Conservation (phyloP, 2,329 filamentous ascomycete genomes). For the Pestalotiopsis sp. region DNA sequence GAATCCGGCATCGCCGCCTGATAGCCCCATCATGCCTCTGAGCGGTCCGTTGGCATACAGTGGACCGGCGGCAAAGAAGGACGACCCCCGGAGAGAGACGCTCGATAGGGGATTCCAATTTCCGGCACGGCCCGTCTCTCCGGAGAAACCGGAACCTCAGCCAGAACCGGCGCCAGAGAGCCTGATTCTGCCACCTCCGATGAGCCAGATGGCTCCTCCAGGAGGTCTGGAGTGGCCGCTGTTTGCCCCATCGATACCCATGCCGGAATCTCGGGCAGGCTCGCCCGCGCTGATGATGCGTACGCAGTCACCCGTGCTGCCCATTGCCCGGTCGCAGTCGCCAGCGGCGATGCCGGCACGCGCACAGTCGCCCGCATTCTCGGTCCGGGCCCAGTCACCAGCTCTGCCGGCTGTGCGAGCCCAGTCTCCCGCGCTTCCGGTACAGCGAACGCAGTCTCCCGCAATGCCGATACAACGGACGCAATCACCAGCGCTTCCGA, state of each 20-base stretch:
- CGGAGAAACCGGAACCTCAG: background rate
- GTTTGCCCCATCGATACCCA: background rate
- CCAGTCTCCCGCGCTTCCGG: background rate
- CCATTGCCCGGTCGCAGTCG: background rate
- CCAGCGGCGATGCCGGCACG: background rate
- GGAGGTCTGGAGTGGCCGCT: background rate
- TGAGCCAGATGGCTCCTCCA: background rate
- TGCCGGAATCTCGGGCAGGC: background rate
- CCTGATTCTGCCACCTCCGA: too few relatives aligned
- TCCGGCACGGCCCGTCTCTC: background rate
- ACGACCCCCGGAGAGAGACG: background rate
- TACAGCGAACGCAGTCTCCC: background rate
- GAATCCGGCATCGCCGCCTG: background rate
- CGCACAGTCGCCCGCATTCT: background rate
- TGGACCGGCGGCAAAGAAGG: background rate
- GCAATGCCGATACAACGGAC: background rate
- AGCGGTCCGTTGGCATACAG: background rate
- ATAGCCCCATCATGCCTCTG: conserved; percentile 7
- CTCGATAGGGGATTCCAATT: conserved; percentile 7
- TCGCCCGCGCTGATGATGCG: background rate
- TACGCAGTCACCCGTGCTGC: background rate
- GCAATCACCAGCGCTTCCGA: background rate
- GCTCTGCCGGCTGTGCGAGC: background rate
- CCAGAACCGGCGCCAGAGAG: background rate
- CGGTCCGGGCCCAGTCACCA: background rate